Percentiles rank a stretch among this genome's conserved stretches.
Evolutionary conservation across 768 basidiomycete species (phyloP).

Genomic region (Suillus plorans): DNA sequence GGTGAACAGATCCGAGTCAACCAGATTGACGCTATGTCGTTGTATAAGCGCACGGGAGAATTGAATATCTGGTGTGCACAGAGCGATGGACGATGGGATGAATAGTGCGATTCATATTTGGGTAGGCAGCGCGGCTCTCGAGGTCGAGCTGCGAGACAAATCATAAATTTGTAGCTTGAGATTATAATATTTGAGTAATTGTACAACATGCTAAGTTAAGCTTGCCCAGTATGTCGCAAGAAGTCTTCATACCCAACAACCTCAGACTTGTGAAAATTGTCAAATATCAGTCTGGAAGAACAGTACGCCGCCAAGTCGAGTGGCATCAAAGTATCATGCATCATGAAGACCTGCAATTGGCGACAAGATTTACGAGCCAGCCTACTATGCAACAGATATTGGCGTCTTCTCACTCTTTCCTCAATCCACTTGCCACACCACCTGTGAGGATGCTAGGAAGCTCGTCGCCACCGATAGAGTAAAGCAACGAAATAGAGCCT

Average conservation of each 20-base stretch:
- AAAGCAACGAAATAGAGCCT: constrained; percentile 69
- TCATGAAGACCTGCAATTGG: not conserved
- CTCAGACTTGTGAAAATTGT: not conserved
- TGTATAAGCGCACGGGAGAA: constrained; percentile 87
- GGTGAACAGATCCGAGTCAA: constrained; percentile 74
- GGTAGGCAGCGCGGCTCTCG: not conserved
- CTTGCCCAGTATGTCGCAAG: not conserved
- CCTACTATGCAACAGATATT: not conserved
- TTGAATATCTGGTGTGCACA: constrained; percentile 35
- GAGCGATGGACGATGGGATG: constrained; percentile 27
- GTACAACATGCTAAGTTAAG: not conserved
- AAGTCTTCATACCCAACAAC: not conserved
- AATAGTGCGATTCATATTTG: not conserved
- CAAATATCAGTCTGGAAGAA: not conserved
- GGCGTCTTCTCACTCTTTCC: constrained; percentile 45
- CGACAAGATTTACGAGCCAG: not conserved
- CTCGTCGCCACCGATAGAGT: constrained; percentile 55
- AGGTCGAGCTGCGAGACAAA: not conserved
- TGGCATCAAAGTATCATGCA: not conserved
- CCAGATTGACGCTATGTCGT: constrained; percentile 95
- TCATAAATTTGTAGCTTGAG: not conserved
- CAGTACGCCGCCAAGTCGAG: not conserved
- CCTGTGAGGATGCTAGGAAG: constrained; percentile 77
- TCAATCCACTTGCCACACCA: constrained; percentile 47
- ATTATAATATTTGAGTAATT: not conserved